Evolutionary conservation across 2,329 filamentous ascomycete species (phyloP), one percentile per base, ranked within the genome.

Genomic region (Beauveria pseudobassiana): DNA sequence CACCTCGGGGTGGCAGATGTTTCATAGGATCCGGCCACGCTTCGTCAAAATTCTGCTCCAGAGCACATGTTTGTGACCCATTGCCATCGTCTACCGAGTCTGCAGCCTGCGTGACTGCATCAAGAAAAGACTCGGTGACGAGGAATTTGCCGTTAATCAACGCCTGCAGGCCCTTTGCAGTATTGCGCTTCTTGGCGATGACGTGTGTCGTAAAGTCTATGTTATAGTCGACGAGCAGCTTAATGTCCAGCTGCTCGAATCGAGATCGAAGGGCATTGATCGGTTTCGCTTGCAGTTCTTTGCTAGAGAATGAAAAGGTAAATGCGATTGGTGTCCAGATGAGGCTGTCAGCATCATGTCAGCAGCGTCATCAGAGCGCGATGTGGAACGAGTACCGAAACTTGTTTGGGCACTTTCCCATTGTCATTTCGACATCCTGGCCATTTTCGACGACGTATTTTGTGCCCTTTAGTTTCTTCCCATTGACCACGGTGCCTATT

Each of bases 161-260:
- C 2, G 91, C 93, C 70, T 96, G 91, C 2, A 99, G 79, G 0
- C 90, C 91, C 66, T 91, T 92, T 0, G 93, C 84, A 0, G 91
- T 93, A 72, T 98, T 99, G 53, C 95, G 84, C 75, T 96, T 97
- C 72, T 87, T 90, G 8, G 91, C 87, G 40, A 98, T 86, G 12
- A 96, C 89, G 73, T 98, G 93, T 0, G 93, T 96, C 0, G 93
- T 97, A 30, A 82, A 77, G 18, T 78, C 81, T 28, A 82, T 76
- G 26, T 89, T 77, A 72, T 91, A 97, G 4, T 92, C 87, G 49
- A 84, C 80, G 16, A 89, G 78, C 16, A 91, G 87, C 73, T 97
- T 98, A 73, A 98, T 87, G 70, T 96, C 95, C n/a, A 96, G 80
- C 50, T 87, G 84, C 71, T 96, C 91, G 20, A 98, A 83, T 59